Base-by-base conservation (phyloP, 1,284 basidiomycete genomes). In the Cutaneotrichosporon dermatis region DNA sequence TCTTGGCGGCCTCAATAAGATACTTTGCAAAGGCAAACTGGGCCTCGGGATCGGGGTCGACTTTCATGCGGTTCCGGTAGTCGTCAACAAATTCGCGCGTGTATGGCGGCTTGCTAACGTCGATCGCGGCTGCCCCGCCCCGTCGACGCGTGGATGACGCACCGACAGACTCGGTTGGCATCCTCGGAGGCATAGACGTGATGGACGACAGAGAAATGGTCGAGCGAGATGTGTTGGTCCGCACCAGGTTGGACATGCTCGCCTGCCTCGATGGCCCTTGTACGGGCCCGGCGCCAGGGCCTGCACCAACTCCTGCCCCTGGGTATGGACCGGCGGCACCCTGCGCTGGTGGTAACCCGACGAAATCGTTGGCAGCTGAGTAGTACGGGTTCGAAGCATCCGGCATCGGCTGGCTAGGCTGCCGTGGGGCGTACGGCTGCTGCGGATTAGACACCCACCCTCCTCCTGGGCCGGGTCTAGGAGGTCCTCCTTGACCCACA, bases 11-110 rank as follows among this genome's bases (percentile, higher is more conserved):
- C 73, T 99, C 96, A 75, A 99, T 95, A 60, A 99, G 86, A 75
- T 99, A 99, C 79, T 95, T 95, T 11, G 93, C 92, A 73, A 94
- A 99, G 16, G 89, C 83, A 77, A 98, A 99, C 75, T 99, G 96
- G n/a, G 94, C 90, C 77, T 99, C 96, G 0, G 95, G 93, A 73
- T 99, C 96, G 0, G 95, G 93, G 76, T 99, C 96, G 50, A 86
- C 88, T 80, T 98, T 99, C 81, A 99, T 97, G 54, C 96, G 86
- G 61, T 89, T 88, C 16, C 96, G 88, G 77, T 99, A 99, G 73
- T 96, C 89, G 73, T 98, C 93, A 66, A 99, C 94, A 73, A 95
- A 97, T 70, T 92, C 89, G 75, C 96, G 97, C 44, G 93, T 97
- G 78, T 86, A 93, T 1, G 92, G 92, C 25, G 91, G 91, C 6